phyloP scores from a whole-genome alignment of 257 asterid genomes.

The Henckelia pumila region DNA sequence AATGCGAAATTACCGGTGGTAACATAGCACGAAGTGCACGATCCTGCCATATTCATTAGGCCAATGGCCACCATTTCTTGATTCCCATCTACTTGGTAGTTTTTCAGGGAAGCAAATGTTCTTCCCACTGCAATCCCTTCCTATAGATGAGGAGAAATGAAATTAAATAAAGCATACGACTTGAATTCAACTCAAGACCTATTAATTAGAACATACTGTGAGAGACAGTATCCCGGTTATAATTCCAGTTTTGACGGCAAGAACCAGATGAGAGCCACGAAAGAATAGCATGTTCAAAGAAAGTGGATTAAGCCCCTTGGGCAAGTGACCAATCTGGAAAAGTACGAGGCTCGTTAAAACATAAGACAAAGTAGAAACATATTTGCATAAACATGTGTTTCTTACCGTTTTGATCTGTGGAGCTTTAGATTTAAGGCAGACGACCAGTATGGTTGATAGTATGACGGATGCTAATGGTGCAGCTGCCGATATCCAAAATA shows the following conservation, averaged over 20 bases:
- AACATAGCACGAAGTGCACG: conserved; percentile 88
- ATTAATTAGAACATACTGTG: conserved; percentile 49
- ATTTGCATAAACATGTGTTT: conserved; percentile 5
- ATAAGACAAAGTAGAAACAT: background rate
- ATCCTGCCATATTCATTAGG: conserved; percentile 97
- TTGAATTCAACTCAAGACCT: background rate
- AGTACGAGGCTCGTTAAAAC: background rate
- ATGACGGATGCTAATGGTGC: conserved; percentile 78
- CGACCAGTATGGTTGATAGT: conserved; percentile 61
- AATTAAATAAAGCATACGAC: background rate
- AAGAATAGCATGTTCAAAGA: conserved; percentile 74
- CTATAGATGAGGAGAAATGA: conserved; percentile 28
- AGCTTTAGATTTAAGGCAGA: conserved; percentile 55
- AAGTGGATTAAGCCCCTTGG: conserved; percentile 87
- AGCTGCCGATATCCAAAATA: conserved; percentile 89
- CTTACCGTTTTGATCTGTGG: conserved; percentile 65
- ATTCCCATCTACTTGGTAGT: conserved; percentile 96
- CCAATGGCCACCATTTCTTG: conserved; percentile 99
- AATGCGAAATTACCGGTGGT: conserved; percentile 58
- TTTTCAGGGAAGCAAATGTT: conserved; percentile 76
- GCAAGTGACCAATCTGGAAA: conserved; percentile 76
- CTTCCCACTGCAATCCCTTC: conserved; percentile 99
- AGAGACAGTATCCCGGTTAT: conserved; percentile 85
- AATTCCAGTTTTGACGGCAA: conserved; percentile 81
- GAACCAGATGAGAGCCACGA: conserved; percentile 54